Evolutionary conservation across 2,329 filamentous ascomycete species (phyloP), one percentile per base, ranked within the genome.

Genomic region (Colletotrichum sidae): DNA sequence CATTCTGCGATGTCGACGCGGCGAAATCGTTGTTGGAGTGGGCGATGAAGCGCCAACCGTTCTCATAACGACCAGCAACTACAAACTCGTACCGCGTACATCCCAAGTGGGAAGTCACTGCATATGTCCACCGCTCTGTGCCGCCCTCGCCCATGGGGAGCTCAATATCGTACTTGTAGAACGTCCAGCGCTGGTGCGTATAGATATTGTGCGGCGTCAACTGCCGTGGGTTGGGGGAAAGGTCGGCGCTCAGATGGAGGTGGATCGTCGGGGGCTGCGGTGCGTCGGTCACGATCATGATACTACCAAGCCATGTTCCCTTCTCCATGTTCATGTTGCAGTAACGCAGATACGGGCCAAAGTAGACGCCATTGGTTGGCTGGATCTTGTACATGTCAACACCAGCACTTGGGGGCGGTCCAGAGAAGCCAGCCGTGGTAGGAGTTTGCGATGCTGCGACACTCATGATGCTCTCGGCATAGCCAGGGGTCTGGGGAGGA

Each of bases 71-170:
- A 7, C 95, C 95, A 17, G 96, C 96, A 15, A 99, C 92, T 17
- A 97, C 85, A 77, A 99, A 99, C 74, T 99, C 96, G 77, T 98
- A 99, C 34, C 96, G 88, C n/a, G 96, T 98, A 79, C 96, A 99
- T 39, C 96, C 96, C 17, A 98, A 84, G 73, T 98, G 94, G 1
- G 96, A 98, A 0, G 96, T 99, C 55, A 99, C 94, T 2, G 96
- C 96, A 74, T 99, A 99, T 0, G 96, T 99, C 96, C 96, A 99
- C 74, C 96, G 92, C 69, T 90, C 87, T 0, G 93, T 91, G 37
- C 88, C 86, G 34, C 84, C 86, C 13, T 98, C 94, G 39, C 92
- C 90, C 96, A 99, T 99, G 67, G 88, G 89, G 51, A 99, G 79
- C 67, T 97, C 92, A 60, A 98, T 79, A 68, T 97, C 94, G 74